These are phyloP conservation scores for Tetragonia tetragonoides DNA, from an alignment of 148 eudicot species.

Conservation along the genomic window DNA sequence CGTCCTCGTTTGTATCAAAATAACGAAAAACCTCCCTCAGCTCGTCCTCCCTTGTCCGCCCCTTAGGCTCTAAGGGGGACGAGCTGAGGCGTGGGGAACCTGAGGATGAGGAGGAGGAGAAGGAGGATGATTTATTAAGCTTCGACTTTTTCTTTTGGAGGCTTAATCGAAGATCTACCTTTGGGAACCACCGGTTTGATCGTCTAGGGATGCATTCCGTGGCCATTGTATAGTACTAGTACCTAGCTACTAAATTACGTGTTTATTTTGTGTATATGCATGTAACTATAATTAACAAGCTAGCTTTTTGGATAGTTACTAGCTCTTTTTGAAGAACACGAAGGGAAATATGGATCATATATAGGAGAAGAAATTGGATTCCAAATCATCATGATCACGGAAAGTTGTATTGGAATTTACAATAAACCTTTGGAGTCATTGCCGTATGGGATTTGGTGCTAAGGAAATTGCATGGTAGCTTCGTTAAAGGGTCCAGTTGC, in stretches of 20 bases:
- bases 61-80: constrained; percentile 31
- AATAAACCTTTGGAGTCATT: constrained; percentile 8
- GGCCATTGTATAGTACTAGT: constrained; percentile 24
- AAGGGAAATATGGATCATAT: neutral
- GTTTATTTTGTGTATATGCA: neutral
- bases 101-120: constrained; percentile 12
- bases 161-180: constrained; percentile 27
- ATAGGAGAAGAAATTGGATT: neutral
- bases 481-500: constrained; percentile 27
- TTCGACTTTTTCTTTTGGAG: constrained; percentile 37
- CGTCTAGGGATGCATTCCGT: constrained; percentile 27
- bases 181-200: constrained; percentile 42
- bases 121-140: neutral
- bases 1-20: constrained; percentile 59
- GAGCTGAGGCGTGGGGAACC: neutral
- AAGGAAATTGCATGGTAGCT: constrained; percentile 68
- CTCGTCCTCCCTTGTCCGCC: constrained; percentile 49
- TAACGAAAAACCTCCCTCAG: constrained; percentile 50
- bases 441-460: constrained; percentile 20
- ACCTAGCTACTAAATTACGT: neutral
- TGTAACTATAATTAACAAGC: neutral
- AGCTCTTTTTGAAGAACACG: neutral
- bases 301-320: neutral
- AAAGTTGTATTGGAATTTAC: constrained; percentile 5
- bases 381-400: neutral